Conservation (phyloP, 148 eudicot genomes). For the Beta vulgaris region DNA sequence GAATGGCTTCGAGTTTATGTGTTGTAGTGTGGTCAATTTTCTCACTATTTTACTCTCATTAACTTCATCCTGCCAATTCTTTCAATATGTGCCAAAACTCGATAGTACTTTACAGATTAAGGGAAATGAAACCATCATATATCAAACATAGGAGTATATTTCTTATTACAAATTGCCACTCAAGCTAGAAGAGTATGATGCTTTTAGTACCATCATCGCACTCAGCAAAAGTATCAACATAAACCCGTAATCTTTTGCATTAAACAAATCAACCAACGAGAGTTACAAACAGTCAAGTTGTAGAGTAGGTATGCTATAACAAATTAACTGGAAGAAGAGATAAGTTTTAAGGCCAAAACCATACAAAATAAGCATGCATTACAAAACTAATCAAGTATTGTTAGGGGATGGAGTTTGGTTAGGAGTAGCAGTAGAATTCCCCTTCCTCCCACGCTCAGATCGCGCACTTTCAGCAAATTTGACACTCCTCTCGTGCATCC, state of each 20-base stretch:
- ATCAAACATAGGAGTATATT: background rate
- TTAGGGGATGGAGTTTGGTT: background rate
- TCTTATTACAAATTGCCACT: conserved; percentile 1
- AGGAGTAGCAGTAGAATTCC: conserved; percentile 24
- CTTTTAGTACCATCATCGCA: background rate
- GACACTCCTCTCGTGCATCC: conserved; percentile 49
- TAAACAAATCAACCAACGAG: background rate
- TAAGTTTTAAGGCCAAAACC: too few species aligned
- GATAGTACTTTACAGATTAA: too few species aligned
- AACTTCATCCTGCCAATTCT: too few species aligned
- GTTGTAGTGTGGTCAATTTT: too few species aligned
- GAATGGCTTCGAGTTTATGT: too few species aligned
- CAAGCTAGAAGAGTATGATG: background rate
- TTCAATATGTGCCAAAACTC: too few species aligned
- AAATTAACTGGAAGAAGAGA: too few species aligned
- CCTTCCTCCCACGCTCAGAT: conserved; percentile 35
- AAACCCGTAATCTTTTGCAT: background rate
- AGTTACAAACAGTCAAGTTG: background rate
- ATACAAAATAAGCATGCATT: too few species aligned
- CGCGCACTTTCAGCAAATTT: conserved; percentile 48
- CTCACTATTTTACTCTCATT: too few species aligned
- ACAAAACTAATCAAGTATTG: background rate
- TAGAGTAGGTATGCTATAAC: too few species aligned
- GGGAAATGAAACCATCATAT: background rate
- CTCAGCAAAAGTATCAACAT: background rate